A percentile compares a stretch with the other conserved stretches of the same genome.
These are phyloP conservation scores for Pseudocohnilembus persalinus DNA, from an alignment of 169 alveolate species.

Conservation along the genomic window DNA sequence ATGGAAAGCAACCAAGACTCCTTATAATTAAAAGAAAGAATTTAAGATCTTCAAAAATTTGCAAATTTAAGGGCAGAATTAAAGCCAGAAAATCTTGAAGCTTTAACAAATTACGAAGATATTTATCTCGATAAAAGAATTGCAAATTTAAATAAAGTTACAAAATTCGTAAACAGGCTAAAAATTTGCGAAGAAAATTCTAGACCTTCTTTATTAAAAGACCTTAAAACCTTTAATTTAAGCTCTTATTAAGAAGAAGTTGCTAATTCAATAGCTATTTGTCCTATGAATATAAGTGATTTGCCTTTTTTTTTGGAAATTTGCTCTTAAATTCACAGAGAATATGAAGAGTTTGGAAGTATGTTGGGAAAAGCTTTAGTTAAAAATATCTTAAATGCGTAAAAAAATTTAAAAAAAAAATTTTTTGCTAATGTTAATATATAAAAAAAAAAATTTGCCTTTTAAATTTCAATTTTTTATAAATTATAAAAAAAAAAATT, in stretches of 20 bases:
- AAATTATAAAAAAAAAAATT: no score
- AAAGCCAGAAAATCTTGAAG: neutral
- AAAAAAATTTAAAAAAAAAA: no score
- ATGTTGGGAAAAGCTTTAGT: neutral
- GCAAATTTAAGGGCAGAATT: neutral
- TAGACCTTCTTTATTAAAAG: neutral
- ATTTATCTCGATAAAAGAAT: neutral
- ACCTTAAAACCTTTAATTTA: neutral
- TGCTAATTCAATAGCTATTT: neutral
- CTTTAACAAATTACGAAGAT: neutral
- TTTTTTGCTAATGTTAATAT: no score
- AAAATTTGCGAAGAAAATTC: neutral
- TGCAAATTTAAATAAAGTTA: neutral
- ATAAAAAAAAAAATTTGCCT: neutral
- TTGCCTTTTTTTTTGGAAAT: neutral
- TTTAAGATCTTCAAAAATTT: no score
- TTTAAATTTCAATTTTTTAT: no score
- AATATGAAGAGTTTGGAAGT: neutral
- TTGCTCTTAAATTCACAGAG: neutral
- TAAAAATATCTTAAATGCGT: neutral
- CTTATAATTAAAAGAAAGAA: neutral
- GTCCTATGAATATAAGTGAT: neutral
- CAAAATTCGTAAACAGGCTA: neutral
- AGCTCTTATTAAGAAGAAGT: neutral
- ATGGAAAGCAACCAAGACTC: neutral